Evolutionary conservation across 352 stramenopile species (phyloP).

Genomic region (Phytophthora idaei): DNA sequence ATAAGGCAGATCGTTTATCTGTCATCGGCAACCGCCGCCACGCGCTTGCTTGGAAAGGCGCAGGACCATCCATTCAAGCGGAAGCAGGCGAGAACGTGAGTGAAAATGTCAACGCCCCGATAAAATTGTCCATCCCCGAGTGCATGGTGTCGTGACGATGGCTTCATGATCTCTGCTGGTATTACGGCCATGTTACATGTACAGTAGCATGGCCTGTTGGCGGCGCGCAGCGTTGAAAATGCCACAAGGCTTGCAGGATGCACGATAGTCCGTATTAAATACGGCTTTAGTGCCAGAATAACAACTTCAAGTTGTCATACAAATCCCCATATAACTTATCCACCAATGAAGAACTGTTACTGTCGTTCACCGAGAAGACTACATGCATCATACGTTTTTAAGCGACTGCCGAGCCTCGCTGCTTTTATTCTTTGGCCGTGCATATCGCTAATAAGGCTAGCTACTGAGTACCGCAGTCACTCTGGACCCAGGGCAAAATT

Average conservation of each 20-base stretch:
- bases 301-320: constrained; percentile 28
- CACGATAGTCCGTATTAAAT: not conserved
- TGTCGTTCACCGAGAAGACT: no score
- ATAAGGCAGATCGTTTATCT: not conserved
- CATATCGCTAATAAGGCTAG: no score
- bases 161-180: constrained; percentile 18
- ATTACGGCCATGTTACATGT: constrained; percentile 7
- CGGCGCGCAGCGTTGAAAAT: not conserved
- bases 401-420: no score
- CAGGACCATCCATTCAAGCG: constrained; percentile 14
- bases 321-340: constrained; percentile 13
- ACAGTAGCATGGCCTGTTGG: not conserved
- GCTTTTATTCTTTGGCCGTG: no score
- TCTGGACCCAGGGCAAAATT: no score
- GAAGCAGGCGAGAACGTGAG: constrained; percentile 3
- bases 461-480: no score
- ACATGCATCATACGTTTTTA: no score
- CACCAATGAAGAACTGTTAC: constrained; percentile 6
- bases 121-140: constrained; percentile 16
- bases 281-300: not conserved
- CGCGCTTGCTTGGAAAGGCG: constrained; percentile 14
- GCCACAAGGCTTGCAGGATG: not conserved
- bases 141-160: constrained; percentile 21
- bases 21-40: not conserved
- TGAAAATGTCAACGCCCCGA: constrained; percentile 26